phyloP scores from a whole-genome alignment of 2,329 filamentous ascomycete species.

The Curvularia verruculosa region DNA sequence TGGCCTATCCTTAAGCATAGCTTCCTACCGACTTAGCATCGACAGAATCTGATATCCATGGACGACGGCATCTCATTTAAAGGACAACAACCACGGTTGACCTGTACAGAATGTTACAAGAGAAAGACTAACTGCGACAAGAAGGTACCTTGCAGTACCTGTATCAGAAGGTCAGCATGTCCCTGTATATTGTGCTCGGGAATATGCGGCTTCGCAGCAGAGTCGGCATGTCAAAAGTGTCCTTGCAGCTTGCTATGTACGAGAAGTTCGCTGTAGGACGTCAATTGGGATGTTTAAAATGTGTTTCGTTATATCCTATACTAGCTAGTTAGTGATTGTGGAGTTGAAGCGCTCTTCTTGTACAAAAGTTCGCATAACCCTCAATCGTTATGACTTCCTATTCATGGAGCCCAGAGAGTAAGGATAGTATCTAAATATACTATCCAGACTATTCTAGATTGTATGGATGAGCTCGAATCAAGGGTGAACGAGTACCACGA shows the following conservation, averaged over 20 bases:
- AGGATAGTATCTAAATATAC: constrained; percentile 7
- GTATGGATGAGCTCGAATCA: constrained; percentile 37
- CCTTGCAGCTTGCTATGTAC: background rate
- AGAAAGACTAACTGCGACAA: constrained; percentile 52
- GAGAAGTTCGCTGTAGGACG: background rate
- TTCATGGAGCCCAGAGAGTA: constrained; percentile 1
- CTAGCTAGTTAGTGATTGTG: constrained; percentile 17
- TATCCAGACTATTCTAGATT: constrained; percentile 28
- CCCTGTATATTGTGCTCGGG: background rate
- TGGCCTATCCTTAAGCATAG: background rate
- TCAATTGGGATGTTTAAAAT: background rate
- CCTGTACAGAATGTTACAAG: constrained; percentile 41
- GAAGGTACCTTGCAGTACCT: constrained; percentile 51
- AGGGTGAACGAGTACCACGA: constrained; percentile 13
- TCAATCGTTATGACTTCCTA: background rate
- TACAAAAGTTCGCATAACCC: constrained; percentile 12
- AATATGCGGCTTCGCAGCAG: background rate
- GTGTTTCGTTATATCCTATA: background rate
- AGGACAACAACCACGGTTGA: constrained; percentile 26
- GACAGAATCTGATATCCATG: constrained; percentile 9
- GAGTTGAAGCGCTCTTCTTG: too few relatives aligned
- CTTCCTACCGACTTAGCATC: background rate
- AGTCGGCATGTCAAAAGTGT: background rate
- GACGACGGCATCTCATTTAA: constrained; percentile 12
- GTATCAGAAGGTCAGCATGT: constrained; percentile 39